Conservation (phyloP, 352 stramenopile genomes). For the Phytophthora parvispora region DNA sequence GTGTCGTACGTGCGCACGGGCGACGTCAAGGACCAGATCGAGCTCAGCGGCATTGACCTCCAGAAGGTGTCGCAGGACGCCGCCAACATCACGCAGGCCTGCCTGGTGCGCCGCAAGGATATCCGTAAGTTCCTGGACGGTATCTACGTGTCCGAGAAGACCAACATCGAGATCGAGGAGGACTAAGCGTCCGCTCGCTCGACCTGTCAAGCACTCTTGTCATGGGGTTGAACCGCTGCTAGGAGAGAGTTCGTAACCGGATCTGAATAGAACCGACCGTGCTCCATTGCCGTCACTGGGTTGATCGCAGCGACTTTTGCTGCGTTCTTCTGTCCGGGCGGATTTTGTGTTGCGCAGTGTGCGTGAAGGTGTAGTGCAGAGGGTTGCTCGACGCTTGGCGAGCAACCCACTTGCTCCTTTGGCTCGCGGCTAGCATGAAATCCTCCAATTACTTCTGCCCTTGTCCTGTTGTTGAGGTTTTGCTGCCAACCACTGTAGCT, state of each 20-base stretch:
- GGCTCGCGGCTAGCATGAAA: slow-evolving; percentile 54
- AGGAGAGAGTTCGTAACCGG: slow-evolving; percentile 46
- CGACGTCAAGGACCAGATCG: slow-evolving; percentile 99
- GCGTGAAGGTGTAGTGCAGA: slow-evolving; percentile 23
- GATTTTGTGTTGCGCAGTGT: slow-evolving; percentile 80
- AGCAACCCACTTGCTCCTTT: slow-evolving; percentile 14
- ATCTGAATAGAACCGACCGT: slow-evolving; percentile 56
- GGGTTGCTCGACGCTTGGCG: slow-evolving; percentile 5
- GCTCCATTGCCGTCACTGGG: slow-evolving; percentile 89
- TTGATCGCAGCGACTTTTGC: slow-evolving; percentile 78
- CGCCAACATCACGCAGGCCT: slow-evolving; percentile 89
- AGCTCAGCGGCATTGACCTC: slow-evolving; percentile 99
- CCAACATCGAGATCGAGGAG: slow-evolving; percentile 78
- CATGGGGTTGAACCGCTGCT: slow-evolving; percentile 32
- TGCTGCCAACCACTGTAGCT: no score
- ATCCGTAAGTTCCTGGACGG: slow-evolving; percentile 99
- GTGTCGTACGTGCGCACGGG: slow-evolving; percentile 96
- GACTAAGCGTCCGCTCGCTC: slow-evolving; percentile 47
- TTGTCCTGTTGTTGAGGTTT: not conserved
- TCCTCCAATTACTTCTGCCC: slow-evolving; percentile 31
- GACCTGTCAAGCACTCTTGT: slow-evolving; percentile 17
- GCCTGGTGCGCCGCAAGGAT: slow-evolving; percentile 91
- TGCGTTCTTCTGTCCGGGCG: slow-evolving; percentile 94
- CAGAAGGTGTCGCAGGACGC: slow-evolving; percentile 95
- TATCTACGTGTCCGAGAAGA: slow-evolving; percentile 99